Conservation (phyloP, 805 yeast species). For the Zygotorulaspora danielsina region DNA sequence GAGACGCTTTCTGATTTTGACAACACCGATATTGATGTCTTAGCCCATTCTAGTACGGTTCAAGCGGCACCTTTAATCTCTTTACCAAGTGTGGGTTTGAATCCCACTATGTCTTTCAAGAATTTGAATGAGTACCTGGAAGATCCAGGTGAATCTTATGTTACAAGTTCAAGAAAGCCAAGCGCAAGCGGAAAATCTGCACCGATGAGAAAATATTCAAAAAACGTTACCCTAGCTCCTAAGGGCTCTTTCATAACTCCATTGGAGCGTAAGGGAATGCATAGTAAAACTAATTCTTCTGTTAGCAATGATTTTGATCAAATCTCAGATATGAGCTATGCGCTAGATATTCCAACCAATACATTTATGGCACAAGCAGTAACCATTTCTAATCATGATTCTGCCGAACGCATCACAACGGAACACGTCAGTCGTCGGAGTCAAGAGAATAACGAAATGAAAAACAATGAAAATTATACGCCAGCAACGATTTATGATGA, state of each 20-base stretch:
- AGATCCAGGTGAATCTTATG: constrained; percentile 9
- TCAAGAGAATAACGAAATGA: neutral
- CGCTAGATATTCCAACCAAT: constrained; percentile 30
- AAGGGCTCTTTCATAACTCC: constrained; percentile 10
- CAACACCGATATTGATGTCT: constrained; percentile 17
- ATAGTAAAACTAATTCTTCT: constrained; percentile 10
- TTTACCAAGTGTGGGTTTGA: constrained; percentile 25
- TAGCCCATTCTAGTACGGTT: constrained; percentile 31
- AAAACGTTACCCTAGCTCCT: constrained; percentile 14
- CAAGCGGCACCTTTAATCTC: constrained; percentile 18
- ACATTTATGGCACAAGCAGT: constrained; percentile 32
- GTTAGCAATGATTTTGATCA: constrained; percentile 14
- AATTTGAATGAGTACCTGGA: constrained; percentile 25
- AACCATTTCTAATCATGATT: constrained; percentile 21
- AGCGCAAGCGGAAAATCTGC: constrained; percentile 3
- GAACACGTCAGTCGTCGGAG: constrained; percentile 1
- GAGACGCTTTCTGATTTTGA: constrained; percentile 5
- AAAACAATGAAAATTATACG: constrained; percentile 1
- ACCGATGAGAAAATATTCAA: constrained; percentile 17
- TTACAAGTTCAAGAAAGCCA: neutral
- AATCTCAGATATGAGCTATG: constrained; percentile 31
- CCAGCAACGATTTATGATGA: constrained; percentile 13
- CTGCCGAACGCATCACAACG: constrained; percentile 12
- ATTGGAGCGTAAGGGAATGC: constrained; percentile 6
- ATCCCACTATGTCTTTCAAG: constrained; percentile 29